A percentile compares a stretch with the other conserved stretches of the same genome.
Conservation (phyloP, 352 stramenopile species). For the Phytophthora meadii region DNA sequence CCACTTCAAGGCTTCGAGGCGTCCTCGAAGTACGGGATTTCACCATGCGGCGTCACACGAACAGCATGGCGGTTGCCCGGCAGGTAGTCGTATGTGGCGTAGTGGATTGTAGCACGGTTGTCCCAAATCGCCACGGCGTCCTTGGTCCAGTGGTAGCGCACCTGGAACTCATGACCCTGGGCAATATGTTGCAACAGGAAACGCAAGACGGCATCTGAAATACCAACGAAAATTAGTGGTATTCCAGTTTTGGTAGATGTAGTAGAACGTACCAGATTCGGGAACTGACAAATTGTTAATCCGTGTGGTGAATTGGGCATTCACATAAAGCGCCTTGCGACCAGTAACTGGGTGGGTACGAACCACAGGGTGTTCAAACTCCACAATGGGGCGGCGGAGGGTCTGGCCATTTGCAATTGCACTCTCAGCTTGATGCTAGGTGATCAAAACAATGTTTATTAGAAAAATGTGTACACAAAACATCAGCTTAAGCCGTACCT, state of each 20-base stretch:
- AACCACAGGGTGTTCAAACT: constrained; percentile 51
- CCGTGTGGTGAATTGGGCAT: constrained; percentile 46
- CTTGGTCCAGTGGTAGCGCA: constrained; percentile 32
- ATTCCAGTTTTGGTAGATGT: too few species aligned
- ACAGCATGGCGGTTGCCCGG: constrained; percentile 27
- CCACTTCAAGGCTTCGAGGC: constrained; percentile 1
- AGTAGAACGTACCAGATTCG: constrained; percentile 40
- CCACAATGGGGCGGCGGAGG: constrained; percentile 38
- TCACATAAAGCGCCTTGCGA: constrained; percentile 47
- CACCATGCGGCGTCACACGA: constrained; percentile 25
- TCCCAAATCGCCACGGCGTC: constrained; percentile 28
- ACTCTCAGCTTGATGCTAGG: constrained; percentile 16
- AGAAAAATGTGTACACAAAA: neutral
- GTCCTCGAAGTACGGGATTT: constrained; percentile 27
- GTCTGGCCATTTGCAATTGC: constrained; percentile 26
- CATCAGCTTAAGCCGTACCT: constrained; percentile 13
- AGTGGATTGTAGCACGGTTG: constrained; percentile 26
- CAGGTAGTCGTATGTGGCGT: constrained; percentile 28
- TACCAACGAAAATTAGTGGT: too few species aligned
- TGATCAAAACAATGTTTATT: neutral
- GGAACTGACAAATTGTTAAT: constrained; percentile 42
- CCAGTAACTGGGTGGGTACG: constrained; percentile 45
- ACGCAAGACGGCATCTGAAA: constrained; percentile 24
- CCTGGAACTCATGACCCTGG: constrained; percentile 25
- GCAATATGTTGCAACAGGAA: constrained; percentile 25